Conservation (phyloP, 2,329 filamentous ascomycete species). For the Fusarium nurragi region DNA sequence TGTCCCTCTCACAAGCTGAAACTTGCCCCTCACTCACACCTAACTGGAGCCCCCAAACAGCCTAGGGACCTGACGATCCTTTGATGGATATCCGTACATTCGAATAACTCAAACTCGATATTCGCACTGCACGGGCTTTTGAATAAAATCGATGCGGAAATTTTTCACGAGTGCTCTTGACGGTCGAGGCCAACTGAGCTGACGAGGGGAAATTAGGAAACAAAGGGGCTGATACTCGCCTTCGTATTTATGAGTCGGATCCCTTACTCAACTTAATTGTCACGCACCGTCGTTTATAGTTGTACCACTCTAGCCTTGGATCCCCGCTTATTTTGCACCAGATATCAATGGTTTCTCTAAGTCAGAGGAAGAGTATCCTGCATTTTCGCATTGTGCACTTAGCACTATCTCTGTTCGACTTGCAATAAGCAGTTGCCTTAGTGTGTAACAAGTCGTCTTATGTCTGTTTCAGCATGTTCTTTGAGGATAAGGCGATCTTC, state of each 20-base stretch:
- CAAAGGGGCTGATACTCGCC: background rate
- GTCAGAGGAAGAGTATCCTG: background rate
- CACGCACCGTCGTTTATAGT: constrained; percentile 16
- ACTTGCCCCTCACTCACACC: constrained; percentile 34
- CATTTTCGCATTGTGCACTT: background rate
- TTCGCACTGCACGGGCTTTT: background rate
- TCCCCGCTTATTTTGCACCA: constrained; percentile 22
- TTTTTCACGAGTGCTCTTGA: background rate
- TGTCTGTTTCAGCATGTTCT: constrained; percentile 21
- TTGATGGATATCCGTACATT: constrained; percentile 17
- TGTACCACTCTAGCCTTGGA: constrained; percentile 2
- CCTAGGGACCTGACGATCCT: constrained; percentile 41
- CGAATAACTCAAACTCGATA: constrained; percentile 17
- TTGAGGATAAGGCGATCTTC: constrained; percentile 27
- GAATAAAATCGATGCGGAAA: background rate
- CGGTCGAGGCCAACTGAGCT: background rate
- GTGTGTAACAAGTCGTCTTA: constrained; percentile 28
- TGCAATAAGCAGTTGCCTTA: constrained; percentile 5
- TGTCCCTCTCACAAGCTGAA: constrained; percentile 35
- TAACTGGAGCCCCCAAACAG: constrained; percentile 23
- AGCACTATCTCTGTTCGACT: constrained; percentile 2
- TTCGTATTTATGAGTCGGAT: background rate
- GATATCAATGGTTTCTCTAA: constrained; percentile 10
- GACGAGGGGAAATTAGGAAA: background rate
- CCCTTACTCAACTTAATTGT: background rate